Conservation (phyloP, 345 rosid genomes). For the Eucalyptus pauciflora region DNA sequence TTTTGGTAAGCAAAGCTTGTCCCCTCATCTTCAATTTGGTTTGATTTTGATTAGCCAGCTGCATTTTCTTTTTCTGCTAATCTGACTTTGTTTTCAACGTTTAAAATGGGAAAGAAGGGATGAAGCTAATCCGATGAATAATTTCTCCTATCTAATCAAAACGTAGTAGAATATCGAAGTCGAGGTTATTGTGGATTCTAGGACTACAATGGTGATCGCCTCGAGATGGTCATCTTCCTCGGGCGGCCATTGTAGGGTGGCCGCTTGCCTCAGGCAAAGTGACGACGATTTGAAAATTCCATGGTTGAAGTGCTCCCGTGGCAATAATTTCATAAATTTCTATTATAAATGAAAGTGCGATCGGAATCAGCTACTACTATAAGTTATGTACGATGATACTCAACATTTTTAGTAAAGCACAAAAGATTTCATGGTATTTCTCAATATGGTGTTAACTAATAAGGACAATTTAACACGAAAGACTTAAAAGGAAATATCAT, state of each 20-base stretch:
- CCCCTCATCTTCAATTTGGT: neutral
- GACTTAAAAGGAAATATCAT: neutral
- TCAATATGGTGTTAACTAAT: neutral
- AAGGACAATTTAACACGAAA: neutral
- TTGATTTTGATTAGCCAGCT: neutral
- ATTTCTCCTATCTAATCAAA: neutral
- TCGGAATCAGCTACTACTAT: fast-evolving
- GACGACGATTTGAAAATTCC: neutral
- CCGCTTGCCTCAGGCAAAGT: neutral
- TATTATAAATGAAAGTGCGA: neutral
- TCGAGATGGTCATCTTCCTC: neutral
- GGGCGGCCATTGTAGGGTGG: neutral
- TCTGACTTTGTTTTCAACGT: neutral
- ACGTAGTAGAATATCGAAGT: neutral
- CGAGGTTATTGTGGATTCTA: neutral
- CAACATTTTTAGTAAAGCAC: neutral
- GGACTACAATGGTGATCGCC: neutral
- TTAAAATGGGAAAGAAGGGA: neutral
- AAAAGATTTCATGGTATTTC: neutral
- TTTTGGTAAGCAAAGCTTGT: neutral
- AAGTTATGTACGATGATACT: neutral
- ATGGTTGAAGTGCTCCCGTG: neutral
- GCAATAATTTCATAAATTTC: neutral
- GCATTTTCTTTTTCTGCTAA: neutral
- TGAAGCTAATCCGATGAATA: neutral